Conservation (phyloP, 129 eudicot species). For the Lactuca sativa region DNA sequence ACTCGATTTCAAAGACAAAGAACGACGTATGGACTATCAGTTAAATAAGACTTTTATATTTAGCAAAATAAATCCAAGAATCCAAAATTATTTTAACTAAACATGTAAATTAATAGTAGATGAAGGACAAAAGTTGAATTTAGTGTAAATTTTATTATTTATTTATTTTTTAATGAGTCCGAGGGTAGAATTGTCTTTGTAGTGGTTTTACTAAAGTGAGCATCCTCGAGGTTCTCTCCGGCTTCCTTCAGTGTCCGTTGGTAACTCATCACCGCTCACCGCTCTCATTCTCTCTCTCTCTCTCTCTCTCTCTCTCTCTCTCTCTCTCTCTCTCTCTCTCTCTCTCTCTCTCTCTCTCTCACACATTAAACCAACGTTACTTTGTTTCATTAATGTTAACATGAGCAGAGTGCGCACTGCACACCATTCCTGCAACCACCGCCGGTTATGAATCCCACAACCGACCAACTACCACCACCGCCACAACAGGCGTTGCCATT, state of each 20-base stretch:
- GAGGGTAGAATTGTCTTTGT: conserved; percentile 35
- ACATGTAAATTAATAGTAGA: neutral
- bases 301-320: conserved; percentile 22
- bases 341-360: conserved; percentile 20
- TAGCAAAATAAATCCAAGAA: neutral
- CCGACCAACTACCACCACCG: conserved; percentile 56
- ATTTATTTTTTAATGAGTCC: neutral
- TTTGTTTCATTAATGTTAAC: conserved; percentile 30
- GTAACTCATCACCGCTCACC: conserved; percentile 17
- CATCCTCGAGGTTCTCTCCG: conserved; percentile 15
- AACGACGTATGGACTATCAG: neutral
- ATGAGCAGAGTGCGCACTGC: conserved; percentile 48
- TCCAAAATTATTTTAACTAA: neutral
- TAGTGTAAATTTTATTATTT: too few relatives aligned
- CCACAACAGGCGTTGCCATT: conserved; percentile 53
- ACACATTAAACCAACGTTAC: conserved; percentile 20
- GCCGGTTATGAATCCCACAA: conserved; percentile 71
- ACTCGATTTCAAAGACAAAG: too few relatives aligned
- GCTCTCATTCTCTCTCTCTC: conserved; percentile 22
- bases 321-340: conserved; percentile 24
- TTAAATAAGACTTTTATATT: neutral
- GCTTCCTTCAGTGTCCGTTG: conserved; percentile 31
- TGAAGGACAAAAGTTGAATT: neutral
- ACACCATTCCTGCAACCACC: conserved; percentile 21
- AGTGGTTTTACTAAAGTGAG: conserved; percentile 24